Conservation (phyloP, 371 early-diverging fungal species). For the Chytridium lagenaria region DNA sequence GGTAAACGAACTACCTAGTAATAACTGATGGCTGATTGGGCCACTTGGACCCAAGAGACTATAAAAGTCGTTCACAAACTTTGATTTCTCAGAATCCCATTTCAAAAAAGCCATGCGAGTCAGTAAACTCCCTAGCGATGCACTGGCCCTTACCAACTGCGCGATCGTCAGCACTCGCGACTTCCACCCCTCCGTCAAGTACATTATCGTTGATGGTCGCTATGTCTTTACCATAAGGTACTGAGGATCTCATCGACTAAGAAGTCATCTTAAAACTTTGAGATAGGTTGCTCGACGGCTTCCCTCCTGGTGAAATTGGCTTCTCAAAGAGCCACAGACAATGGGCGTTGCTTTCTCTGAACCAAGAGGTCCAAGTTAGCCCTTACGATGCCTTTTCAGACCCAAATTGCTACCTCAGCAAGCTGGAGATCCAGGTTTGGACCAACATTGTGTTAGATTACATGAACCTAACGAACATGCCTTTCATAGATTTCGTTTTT, state of each 20-base stretch:
- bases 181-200: constrained; percentile 70
- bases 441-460: too few species aligned
- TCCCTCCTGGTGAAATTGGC: constrained; percentile 73
- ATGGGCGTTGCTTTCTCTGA: constrained; percentile 85
- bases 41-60: too few species aligned
- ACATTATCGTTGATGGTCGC: constrained; percentile 75
- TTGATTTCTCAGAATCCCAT: neutral
- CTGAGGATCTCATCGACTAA: too few species aligned
- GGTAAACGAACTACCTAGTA: too few species aligned
- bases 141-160: constrained; percentile 79
- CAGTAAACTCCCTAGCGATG: constrained; percentile 50
- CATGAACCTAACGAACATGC: too few species aligned
- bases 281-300: constrained; percentile 61
- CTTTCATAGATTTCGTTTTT: constrained; percentile 64
- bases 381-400: constrained; percentile 75
- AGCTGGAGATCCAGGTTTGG: constrained; percentile 72
- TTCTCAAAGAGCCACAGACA: constrained; percentile 79
- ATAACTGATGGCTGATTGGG: too few species aligned
- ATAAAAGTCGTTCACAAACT: too few species aligned
- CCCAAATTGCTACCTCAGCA: constrained; percentile 70
- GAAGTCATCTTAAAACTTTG: too few species aligned
- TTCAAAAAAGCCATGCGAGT: neutral
- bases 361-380: constrained; percentile 79
- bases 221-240: constrained; percentile 83
- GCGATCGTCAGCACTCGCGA: constrained; percentile 75